Percentiles rank a stretch among this genome's conserved stretches.
phyloP scores from a whole-genome alignment of 1,284 basidiomycete genomes.

The Microbotryomycetes sp. region DNA sequence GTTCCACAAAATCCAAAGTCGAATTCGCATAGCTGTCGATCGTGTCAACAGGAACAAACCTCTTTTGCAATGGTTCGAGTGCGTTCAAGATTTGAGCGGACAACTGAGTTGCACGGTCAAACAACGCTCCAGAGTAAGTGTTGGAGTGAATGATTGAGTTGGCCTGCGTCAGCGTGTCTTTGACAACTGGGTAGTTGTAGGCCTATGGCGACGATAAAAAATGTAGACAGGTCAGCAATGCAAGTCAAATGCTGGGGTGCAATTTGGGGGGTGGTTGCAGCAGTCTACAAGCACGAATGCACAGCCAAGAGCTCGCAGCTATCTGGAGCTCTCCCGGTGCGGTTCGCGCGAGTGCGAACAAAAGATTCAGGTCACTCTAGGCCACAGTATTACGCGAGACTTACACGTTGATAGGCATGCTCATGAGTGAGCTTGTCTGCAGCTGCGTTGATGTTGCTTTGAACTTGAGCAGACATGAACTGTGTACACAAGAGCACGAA shows the following conservation, averaged over 20 bases:
- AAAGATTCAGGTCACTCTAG: no score
- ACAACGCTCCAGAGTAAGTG: slow-evolving; percentile 15
- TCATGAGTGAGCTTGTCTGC: neutral
- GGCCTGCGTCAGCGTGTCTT: slow-evolving; percentile 24
- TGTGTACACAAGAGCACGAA: neutral
- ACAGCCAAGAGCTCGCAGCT: no score
- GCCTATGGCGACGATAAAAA: slow-evolving; percentile 10
- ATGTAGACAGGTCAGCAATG: neutral
- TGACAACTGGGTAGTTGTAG: slow-evolving; percentile 27
- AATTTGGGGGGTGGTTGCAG: no score
- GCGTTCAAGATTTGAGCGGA: slow-evolving; percentile 13
- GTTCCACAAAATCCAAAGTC: slow-evolving; percentile 27
- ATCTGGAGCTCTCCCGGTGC: no score
- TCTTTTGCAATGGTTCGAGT: slow-evolving; percentile 24
- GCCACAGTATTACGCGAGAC: neutral
- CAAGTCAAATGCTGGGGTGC: no score
- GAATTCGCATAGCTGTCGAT: slow-evolving; percentile 28
- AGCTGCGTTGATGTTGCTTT: neutral
- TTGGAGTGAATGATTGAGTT: slow-evolving; percentile 16
- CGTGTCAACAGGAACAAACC: slow-evolving; percentile 23
- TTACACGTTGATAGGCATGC: neutral
- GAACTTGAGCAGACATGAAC: neutral
- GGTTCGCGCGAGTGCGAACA: no score
- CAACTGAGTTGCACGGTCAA: slow-evolving; percentile 13
- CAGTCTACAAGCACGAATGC: no score